phyloP scores from a whole-genome alignment of 345 rosid genomes.

The Clarkia xantiana region DNA sequence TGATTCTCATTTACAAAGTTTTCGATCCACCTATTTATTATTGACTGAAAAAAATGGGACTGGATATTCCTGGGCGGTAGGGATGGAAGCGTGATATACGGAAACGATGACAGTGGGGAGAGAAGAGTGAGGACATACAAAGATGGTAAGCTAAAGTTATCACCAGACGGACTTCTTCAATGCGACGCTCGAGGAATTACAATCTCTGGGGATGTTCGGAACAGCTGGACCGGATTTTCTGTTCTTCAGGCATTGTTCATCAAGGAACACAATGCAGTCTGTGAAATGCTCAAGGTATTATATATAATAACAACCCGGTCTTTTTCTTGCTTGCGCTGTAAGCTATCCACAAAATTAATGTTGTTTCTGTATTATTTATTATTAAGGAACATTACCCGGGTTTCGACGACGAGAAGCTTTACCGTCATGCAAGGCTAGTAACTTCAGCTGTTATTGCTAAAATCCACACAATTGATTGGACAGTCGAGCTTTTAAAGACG shows the following conservation, averaged over 20 bases:
- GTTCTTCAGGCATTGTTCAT: constrained; percentile 54
- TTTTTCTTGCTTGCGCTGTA: background rate
- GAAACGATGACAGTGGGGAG: constrained; percentile 49
- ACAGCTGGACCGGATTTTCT: constrained; percentile 74
- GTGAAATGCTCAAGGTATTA: constrained; percentile 54
- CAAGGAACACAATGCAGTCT: constrained; percentile 53
- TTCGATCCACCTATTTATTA: no score
- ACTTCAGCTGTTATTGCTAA: constrained; percentile 76
- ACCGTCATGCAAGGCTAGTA: constrained; percentile 48
- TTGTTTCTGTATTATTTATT: background rate
- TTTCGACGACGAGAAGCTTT: constrained; percentile 53
- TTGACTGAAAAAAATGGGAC: no score
- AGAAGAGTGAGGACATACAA: constrained; percentile 54
- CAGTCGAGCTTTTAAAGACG: constrained; percentile 55
- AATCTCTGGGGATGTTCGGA: constrained; percentile 63
- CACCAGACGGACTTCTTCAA: constrained; percentile 37
- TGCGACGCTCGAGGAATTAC: constrained; percentile 49
- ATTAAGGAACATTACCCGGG: constrained; percentile 11
- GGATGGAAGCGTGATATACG: constrained; percentile 79
- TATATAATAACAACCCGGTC: background rate
- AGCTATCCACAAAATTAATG: no score
- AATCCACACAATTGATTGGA: constrained; percentile 83
- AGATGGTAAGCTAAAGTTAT: constrained; percentile 54
- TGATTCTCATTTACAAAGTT: no score
- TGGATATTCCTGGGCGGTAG: constrained; percentile 8